A percentile compares a stretch with the other conserved stretches of the same genome.
Conservation (phyloP, 345 rosid genomes). For the Murraya koenigii region DNA sequence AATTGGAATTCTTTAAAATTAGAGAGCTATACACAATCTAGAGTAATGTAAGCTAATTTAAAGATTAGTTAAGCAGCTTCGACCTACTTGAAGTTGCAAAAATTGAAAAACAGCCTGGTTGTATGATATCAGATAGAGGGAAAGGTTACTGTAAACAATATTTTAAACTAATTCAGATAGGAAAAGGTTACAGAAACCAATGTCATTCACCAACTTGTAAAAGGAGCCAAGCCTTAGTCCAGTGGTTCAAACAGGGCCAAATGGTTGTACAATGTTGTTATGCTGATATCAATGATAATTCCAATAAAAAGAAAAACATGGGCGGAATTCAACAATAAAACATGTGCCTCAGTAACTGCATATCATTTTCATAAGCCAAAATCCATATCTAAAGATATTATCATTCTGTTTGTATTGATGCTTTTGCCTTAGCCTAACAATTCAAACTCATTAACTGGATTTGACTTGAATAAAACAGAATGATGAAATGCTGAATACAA, state of each 20-base stretch:
- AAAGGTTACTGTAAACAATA: background rate
- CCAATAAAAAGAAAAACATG: background rate
- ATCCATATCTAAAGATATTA: background rate
- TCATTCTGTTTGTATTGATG: no score
- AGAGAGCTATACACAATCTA: background rate
- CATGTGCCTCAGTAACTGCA: background rate
- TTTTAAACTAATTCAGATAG: background rate
- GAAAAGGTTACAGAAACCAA: background rate
- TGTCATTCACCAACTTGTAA: background rate
- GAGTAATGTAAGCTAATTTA: background rate
- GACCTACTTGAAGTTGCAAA: background rate
- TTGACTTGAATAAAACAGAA: background rate
- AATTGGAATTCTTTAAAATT: background rate
- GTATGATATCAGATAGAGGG: background rate
- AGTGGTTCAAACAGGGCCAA: background rate
- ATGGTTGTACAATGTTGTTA: background rate
- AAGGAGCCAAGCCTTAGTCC: background rate
- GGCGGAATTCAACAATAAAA: background rate
- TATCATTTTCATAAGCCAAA: background rate
- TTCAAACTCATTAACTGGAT: background rate
- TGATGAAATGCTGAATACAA: background rate
- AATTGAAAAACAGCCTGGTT: background rate
- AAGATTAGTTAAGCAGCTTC: background rate
- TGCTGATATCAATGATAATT: background rate
- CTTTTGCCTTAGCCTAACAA: background rate